phyloP scores from a whole-genome alignment of 306 rosid genomes.

The Betula pendula region DNA sequence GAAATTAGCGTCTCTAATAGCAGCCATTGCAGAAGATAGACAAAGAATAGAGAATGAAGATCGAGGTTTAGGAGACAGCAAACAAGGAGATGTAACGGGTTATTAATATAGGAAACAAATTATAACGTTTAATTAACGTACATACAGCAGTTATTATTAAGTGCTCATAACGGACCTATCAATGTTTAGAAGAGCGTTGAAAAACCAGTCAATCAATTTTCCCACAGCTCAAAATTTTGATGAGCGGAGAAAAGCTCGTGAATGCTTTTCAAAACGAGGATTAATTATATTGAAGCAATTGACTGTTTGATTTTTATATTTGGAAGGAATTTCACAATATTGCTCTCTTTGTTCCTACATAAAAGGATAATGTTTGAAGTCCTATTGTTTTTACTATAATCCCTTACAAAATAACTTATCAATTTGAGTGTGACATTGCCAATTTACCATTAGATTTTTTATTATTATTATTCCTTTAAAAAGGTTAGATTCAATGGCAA shows the following conservation, averaged over 20 bases:
- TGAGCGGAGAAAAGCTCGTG: background rate
- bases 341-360: no score
- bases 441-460: no score
- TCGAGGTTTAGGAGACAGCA: background rate
- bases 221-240: background rate
- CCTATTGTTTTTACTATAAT: no score
- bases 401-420: no score
- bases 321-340: no score
- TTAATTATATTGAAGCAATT: background rate
- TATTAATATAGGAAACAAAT: background rate
- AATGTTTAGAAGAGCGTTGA: background rate
- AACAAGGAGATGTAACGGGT: background rate
- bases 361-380: no score
- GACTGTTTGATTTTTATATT: background rate
- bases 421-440: no score
- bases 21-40: background rate
- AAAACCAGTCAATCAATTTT: no score
- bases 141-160: background rate
- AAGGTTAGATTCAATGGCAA: no score
- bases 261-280: background rate
- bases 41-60: background rate
- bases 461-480: no score
- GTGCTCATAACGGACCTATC: background rate
- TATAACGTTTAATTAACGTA: background rate
- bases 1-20: background rate